A percentile compares a stretch with the other conserved stretches of the same genome.
These are phyloP conservation scores for Claviceps sp. DNA, from an alignment of 2,329 filamentous ascomycete species.

Conservation along the genomic window DNA sequence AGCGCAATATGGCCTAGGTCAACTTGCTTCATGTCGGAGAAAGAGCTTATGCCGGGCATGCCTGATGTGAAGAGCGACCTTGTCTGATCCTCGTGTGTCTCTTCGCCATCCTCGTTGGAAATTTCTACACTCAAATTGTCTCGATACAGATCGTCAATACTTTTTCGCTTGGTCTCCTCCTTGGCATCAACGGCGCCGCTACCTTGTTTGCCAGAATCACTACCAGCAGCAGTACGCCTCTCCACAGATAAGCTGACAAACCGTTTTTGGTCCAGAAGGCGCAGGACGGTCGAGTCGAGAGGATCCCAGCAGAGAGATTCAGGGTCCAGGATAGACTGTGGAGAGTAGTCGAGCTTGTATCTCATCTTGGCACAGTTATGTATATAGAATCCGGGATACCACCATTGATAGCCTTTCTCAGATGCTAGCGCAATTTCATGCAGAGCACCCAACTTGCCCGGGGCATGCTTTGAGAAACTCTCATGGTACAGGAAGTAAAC, in stretches of 20 bases:
- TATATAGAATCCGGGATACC: slow-evolving; percentile 75
- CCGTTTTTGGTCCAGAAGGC: slow-evolving; percentile 36
- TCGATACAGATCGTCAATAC: slow-evolving; percentile 1
- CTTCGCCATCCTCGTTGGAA: slow-evolving; percentile 5
- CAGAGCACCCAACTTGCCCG: slow-evolving; percentile 65
- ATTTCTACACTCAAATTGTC: background rate
- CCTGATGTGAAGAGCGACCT: slow-evolving; percentile 41
- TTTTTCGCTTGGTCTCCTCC: background rate
- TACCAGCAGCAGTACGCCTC: slow-evolving; percentile 9
- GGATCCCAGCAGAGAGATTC: slow-evolving; percentile 49
- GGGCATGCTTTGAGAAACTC: slow-evolving; percentile 53
- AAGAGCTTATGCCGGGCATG: slow-evolving; percentile 53
- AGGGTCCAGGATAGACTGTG: slow-evolving; percentile 61
- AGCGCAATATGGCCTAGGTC: slow-evolving; percentile 48
- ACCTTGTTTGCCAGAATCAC: background rate
- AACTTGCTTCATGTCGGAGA: slow-evolving; percentile 37
- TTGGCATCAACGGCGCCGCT: background rate
- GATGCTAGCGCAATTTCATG: slow-evolving; percentile 57
- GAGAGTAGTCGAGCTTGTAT: slow-evolving; percentile 70
- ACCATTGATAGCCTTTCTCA: slow-evolving; percentile 59
- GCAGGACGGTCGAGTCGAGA: slow-evolving; percentile 38
- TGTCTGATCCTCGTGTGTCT: slow-evolving; percentile 11
- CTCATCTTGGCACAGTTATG: slow-evolving; percentile 71
- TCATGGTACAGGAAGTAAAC: slow-evolving; percentile 77
- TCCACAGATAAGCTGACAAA: slow-evolving; percentile 39